phyloP scores from a whole-genome alignment of 371 early-diverging fungal species.

The Gilbertella persicaria region DNA sequence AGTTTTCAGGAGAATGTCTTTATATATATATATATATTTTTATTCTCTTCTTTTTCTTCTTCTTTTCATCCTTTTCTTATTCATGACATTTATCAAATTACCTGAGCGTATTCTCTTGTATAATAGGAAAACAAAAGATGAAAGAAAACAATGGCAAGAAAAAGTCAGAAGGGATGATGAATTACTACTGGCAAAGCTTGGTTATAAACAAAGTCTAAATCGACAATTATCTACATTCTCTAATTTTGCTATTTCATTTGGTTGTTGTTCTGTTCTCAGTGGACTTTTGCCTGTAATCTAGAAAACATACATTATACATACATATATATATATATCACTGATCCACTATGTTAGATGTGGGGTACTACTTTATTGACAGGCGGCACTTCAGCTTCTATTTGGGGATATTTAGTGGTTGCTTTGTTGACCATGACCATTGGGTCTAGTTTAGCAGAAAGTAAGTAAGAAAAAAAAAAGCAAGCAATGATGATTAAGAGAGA shows the following conservation, averaged over 20 bases:
- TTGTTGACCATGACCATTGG: constrained; percentile 57
- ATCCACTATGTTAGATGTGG: constrained; percentile 19
- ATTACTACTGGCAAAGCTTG: constrained; percentile 24
- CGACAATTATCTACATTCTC: constrained; percentile 28
- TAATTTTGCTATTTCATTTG: constrained; percentile 56
- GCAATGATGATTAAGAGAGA: neutral
- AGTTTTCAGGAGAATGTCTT: too few species aligned
- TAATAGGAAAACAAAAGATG: neutral
- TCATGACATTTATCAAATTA: constrained; percentile 6
- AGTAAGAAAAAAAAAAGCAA: neutral
- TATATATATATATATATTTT: too few species aligned
- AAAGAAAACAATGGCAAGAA: constrained; percentile 1
- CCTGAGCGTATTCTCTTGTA: constrained; percentile 12
- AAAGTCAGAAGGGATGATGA: constrained; percentile 21
- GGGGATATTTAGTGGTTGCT: constrained; percentile 65
- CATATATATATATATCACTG: neutral
- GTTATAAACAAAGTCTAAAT: constrained; percentile 27
- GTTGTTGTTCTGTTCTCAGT: constrained; percentile 52
- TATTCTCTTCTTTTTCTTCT: neutral
- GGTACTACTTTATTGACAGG: constrained; percentile 51
- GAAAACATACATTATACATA: too few species aligned
- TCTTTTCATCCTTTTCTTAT: neutral
- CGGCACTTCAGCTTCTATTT: constrained; percentile 62
- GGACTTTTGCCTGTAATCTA: constrained; percentile 56
- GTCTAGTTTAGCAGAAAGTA: constrained; percentile 62